Percentiles rank a stretch among this genome's conserved stretches.
Conservation (phyloP, 306 rosid genomes). For the Mucuna pruriens region DNA sequence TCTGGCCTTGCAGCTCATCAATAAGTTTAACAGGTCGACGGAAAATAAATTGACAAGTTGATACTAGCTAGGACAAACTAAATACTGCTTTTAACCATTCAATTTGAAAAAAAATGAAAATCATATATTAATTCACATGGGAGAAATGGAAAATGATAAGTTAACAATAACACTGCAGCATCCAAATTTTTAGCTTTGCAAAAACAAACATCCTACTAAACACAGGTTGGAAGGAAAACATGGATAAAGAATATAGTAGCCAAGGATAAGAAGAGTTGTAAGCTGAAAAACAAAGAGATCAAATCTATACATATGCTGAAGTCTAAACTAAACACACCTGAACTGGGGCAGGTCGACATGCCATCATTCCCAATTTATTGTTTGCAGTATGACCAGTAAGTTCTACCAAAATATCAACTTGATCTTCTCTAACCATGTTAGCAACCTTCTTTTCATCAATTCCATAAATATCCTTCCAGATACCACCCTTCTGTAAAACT, state of each 20-base stretch:
- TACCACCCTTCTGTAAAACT: slow-evolving; percentile 84
- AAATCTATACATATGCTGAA: background rate
- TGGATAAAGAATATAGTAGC: background rate
- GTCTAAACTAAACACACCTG: slow-evolving; percentile 47
- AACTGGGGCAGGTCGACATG: slow-evolving; percentile 94
- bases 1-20: background rate
- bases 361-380: slow-evolving; percentile 97
- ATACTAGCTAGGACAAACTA: background rate
- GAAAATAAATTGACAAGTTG: background rate
- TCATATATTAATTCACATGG: background rate
- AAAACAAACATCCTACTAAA: background rate
- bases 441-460: slow-evolving; percentile 96
- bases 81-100: background rate
- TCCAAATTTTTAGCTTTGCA: slow-evolving; percentile 11
- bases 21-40: background rate
- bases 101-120: background rate
- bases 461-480: slow-evolving; percentile 95
- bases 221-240: background rate
- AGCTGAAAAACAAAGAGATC: background rate
- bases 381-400: slow-evolving; percentile 99
- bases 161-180: background rate
- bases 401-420: slow-evolving; percentile 93
- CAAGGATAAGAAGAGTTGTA: background rate
- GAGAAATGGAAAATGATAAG: background rate
- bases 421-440: slow-evolving; percentile 84